Evolutionary conservation across 495 filamentous ascomycete species (phyloP).

Genomic region (Lophiotrema nucula): DNA sequence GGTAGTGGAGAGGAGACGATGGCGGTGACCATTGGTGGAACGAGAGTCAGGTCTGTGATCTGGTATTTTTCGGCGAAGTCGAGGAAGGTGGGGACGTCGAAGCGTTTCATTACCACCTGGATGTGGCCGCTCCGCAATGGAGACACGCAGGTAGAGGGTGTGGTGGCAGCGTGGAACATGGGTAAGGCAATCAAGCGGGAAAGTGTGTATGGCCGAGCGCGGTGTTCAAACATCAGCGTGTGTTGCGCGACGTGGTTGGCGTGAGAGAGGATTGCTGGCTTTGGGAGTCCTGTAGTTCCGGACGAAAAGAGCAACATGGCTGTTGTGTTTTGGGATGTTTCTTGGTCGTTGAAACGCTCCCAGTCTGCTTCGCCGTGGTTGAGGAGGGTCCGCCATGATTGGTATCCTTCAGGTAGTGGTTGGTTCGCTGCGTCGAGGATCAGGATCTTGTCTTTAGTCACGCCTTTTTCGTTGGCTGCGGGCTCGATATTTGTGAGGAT

Average conservation of each 20-base stretch:
- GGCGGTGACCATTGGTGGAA: conserved; percentile 54
- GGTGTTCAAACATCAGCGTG: conserved; percentile 44
- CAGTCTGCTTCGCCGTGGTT: conserved; percentile 27
- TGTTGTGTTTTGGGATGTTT: conserved; percentile 15
- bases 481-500: not conserved
- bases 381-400: conserved; percentile 19
- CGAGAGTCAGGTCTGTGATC: conserved; percentile 55
- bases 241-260: conserved; percentile 53
- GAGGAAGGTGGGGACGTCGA: conserved; percentile 54
- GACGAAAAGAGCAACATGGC: conserved; percentile 37
- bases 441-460: conserved; percentile 15
- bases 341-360: conserved; percentile 14
- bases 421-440: conserved; percentile 34
- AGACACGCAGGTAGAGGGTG: conserved; percentile 6
- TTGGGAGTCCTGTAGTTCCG: conserved; percentile 60
- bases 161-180: conserved; percentile 58
- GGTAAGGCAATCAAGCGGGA: conserved; percentile 54
- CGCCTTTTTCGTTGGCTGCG: not conserved
- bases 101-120: conserved; percentile 60
- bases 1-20: conserved; percentile 42
- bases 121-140: conserved; percentile 13
- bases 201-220: conserved; percentile 38
- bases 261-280: conserved; percentile 53
- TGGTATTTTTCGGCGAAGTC: conserved; percentile 48
- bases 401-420: conserved; percentile 2